phyloP scores from a whole-genome alignment of 192 early-diverging fungal genomes.

The Tieghemiomyces parasiticus region DNA sequence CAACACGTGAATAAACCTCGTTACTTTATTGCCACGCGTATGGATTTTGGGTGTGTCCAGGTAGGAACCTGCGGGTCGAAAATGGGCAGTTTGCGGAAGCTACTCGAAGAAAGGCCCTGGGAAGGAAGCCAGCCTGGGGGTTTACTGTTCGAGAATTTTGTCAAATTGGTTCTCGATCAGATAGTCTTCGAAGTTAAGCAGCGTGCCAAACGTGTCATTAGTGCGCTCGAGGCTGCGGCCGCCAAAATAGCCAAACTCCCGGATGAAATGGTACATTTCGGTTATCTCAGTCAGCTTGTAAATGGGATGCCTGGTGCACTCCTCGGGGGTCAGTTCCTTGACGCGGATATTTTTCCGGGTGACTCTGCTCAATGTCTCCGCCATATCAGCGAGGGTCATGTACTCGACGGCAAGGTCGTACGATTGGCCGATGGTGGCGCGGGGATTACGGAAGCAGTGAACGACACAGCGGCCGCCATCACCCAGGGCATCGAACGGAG shows the following conservation, averaged over 20 bases:
- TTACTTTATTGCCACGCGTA: too few relatives aligned
- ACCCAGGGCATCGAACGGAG: neutral
- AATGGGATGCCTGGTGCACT: neutral
- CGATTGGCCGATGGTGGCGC: neutral
- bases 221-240: neutral
- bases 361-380: neutral
- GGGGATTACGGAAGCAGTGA: conserved; percentile 2
- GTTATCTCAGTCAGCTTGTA: neutral
- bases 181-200: neutral
- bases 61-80: too few relatives aligned
- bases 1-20: too few relatives aligned
- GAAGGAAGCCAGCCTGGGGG: too few relatives aligned
- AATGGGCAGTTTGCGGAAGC: too few relatives aligned
- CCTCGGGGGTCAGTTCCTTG: neutral
- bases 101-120: too few relatives aligned
- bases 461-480: conserved; percentile 1
- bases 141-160: too few relatives aligned
- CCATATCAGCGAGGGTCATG: neutral
- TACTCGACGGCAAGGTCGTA: neutral
- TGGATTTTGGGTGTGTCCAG: too few relatives aligned
- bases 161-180: too few relatives aligned
- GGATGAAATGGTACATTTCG: neutral
- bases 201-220: neutral
- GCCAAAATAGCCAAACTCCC: neutral
- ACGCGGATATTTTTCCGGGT: neutral